Conservation (phyloP, 768 basidiomycete genomes). For the Coprinopsis cinerea region DNA sequence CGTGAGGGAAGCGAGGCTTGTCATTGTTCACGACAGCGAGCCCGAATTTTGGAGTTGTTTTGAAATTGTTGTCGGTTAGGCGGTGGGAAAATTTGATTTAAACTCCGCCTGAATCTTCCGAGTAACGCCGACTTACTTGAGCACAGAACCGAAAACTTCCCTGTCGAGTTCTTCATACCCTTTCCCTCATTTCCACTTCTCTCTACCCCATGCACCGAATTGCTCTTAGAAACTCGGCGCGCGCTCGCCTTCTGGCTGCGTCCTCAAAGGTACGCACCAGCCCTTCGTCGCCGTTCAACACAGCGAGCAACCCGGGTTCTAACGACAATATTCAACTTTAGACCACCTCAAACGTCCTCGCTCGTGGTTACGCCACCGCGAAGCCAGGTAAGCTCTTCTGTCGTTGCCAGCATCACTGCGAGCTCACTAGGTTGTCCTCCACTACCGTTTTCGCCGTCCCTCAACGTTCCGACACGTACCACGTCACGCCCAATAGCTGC, state of each 20-base stretch:
- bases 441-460: conserved; percentile 17
- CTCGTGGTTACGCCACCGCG: conserved; percentile 94
- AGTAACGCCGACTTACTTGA: conserved; percentile 36
- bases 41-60: conserved; percentile 2
- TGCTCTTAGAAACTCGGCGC: conserved; percentile 78
- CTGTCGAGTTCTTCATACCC: conserved; percentile 28
- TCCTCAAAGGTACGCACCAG: conserved; percentile 48
- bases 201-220: conserved; percentile 68
- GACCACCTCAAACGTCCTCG: conserved; percentile 45
- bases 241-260: conserved; percentile 69
- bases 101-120: conserved; percentile 43
- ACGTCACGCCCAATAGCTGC: conserved; percentile 67
- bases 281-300: conserved; percentile 2
- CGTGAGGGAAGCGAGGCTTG: conserved; percentile 22
- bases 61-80: conserved; percentile 2
- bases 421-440: conserved; percentile 18
- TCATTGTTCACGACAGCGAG: conserved; percentile 17
- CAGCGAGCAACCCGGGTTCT: conserved; percentile 15
- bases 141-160: conserved; percentile 39
- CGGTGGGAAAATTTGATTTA: conserved; percentile 24
- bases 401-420: not conserved
- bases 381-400: conserved; percentile 75
- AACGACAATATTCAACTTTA: conserved; percentile 21
- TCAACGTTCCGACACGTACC: conserved; percentile 21
- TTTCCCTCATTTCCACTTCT: conserved; percentile 41